These are phyloP conservation scores for Cryptococcus sp. DNA, from an alignment of 1,284 basidiomycete species.

Conservation along the genomic window DNA sequence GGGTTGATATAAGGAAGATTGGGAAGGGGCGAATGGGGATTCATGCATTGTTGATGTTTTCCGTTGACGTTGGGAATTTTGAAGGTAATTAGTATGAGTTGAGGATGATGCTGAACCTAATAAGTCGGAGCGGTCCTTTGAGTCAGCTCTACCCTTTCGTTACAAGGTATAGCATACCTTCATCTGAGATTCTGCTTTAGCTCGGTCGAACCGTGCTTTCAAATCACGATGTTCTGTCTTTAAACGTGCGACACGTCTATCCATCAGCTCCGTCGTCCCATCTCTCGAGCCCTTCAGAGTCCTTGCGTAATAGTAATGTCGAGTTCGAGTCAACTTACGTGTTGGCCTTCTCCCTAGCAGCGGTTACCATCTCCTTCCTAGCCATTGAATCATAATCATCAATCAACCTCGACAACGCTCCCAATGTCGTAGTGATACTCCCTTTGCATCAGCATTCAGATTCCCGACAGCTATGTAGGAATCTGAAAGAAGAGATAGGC, in stretches of 20 bases:
- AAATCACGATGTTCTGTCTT: conserved; percentile 49
- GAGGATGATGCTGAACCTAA: conserved; percentile 29
- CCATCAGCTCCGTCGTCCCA: not conserved
- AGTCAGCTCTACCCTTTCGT: conserved; percentile 1
- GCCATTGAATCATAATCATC: conserved; percentile 97
- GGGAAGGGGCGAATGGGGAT: conserved; percentile 55
- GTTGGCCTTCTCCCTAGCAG: conserved; percentile 89
- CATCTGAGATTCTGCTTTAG: conserved; percentile 43
- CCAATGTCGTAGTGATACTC: conserved; percentile 87
- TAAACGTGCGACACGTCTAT: conserved; percentile 49
- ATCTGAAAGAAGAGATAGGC: too few relatives aligned
- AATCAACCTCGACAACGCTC: conserved; percentile 85
- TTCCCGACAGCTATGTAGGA: too few relatives aligned
- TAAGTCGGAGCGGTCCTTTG: conserved; percentile 36
- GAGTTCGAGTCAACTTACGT: conserved; percentile 56
- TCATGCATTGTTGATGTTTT: conserved; percentile 14
- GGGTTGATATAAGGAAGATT: conserved; percentile 60
- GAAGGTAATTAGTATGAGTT: conserved; percentile 46
- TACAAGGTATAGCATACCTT: conserved; percentile 21
- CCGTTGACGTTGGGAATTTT: conserved; percentile 24
- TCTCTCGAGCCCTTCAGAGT: too few relatives aligned
- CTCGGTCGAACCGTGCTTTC: conserved; percentile 48
- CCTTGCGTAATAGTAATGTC: conserved; percentile 1
- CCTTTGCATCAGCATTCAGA: conserved; percentile 54
- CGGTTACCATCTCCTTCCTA: conserved; percentile 85